These are phyloP conservation scores for Penicillium hordei DNA, from an alignment of 2,329 filamentous ascomycete genomes.

Conservation along the genomic window DNA sequence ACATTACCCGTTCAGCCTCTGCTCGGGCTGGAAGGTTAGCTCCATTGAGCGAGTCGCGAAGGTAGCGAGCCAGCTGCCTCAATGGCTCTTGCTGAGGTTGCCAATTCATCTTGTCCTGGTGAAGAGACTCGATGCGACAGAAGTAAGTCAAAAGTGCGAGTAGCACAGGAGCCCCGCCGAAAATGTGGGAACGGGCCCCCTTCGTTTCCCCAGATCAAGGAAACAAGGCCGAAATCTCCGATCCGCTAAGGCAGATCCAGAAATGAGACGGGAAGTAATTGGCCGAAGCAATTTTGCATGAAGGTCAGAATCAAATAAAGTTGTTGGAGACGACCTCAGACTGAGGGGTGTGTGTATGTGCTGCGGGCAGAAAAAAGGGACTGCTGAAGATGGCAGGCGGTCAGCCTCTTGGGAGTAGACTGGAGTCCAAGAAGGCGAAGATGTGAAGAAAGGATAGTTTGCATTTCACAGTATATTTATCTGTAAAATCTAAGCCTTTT, in stretches of 20 bases:
- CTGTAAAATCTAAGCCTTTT: not conserved
- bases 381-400: constrained; percentile 1
- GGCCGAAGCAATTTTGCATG: not conserved
- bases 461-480: not conserved
- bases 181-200: constrained; percentile 28
- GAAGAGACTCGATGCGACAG: constrained; percentile 21
- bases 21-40: constrained; percentile 73
- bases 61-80: constrained; percentile 81
- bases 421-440: not conserved
- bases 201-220: constrained; percentile 19
- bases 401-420: not conserved
- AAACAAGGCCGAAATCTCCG: constrained; percentile 8
- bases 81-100: constrained; percentile 85
- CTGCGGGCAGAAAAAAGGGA: constrained; percentile 12
- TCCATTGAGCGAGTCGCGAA: constrained; percentile 91
- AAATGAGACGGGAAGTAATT: constrained; percentile 3
- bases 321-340: not conserved
- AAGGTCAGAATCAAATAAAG: not conserved
- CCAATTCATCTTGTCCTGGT: constrained; percentile 71
- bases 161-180: constrained; percentile 30
- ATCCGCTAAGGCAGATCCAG: constrained; percentile 5
- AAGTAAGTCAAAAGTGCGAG: constrained; percentile 23
- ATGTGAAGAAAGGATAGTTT: not conserved
- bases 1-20: constrained; percentile 75
- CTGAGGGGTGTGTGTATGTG: constrained; percentile 12